These are phyloP conservation scores for Aspergillus pseudoviridinutans DNA, from an alignment of 2,329 filamentous ascomycete species.

Conservation along the genomic window DNA sequence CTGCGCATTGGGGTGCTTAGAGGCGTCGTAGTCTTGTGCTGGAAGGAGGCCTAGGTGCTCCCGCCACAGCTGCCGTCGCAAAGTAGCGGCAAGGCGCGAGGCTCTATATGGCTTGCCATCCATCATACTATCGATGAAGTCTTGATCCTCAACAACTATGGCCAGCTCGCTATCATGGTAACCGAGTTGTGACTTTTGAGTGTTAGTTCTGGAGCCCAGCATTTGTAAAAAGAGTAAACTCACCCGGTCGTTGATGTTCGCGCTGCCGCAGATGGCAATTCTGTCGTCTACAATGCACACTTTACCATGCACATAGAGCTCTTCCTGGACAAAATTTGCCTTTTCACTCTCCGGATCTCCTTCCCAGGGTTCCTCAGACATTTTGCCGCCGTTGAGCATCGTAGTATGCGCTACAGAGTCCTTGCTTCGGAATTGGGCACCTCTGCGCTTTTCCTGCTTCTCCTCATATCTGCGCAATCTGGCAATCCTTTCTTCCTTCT, in stretches of 20 bases:
- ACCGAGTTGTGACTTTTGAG: slow-evolving; percentile 65
- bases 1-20: slow-evolving; percentile 68
- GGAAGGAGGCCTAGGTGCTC: slow-evolving; percentile 85
- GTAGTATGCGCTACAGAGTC: slow-evolving; percentile 72
- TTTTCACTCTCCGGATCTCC: slow-evolving; percentile 72
- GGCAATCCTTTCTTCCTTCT: slow-evolving; percentile 44
- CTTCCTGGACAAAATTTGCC: slow-evolving; percentile 88
- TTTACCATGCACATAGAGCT: slow-evolving; percentile 93
- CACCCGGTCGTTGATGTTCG: slow-evolving; percentile 63
- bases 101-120: slow-evolving; percentile 68
- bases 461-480: slow-evolving; percentile 21
- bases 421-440: slow-evolving; percentile 27
- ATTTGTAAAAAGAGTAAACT: slow-evolving; percentile 11
- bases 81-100: slow-evolving; percentile 70
- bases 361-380: slow-evolving; percentile 71
- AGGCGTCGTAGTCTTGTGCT: slow-evolving; percentile 64
- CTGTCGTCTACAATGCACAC: slow-evolving; percentile 76
- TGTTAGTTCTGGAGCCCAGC: background rate
- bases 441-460: slow-evolving; percentile 15
- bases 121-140: slow-evolving; percentile 68
- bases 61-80: slow-evolving; percentile 81
- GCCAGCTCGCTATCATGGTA: slow-evolving; percentile 84
- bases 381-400: slow-evolving; percentile 65
- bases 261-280: slow-evolving; percentile 75
- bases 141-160: slow-evolving; percentile 78